A percentile compares a stretch with the other conserved stretches of the same genome.
Conservation (phyloP, 768 basidiomycete species). For the Mycena floridula region DNA sequence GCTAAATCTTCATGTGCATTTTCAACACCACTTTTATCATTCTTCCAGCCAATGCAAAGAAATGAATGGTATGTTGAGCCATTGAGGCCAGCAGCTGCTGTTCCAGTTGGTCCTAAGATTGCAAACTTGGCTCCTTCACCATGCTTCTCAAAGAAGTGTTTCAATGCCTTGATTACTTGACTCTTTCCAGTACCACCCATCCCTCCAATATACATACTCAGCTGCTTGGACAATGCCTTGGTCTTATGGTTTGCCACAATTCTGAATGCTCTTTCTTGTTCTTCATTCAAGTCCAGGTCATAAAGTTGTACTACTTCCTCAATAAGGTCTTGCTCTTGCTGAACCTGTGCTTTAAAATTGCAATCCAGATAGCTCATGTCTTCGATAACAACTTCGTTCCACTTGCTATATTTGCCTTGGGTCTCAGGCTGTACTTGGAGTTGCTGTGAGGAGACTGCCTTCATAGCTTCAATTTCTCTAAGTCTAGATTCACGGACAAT, state of each 20-base stretch:
- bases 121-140: conserved; percentile 4
- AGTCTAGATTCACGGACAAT: no score
- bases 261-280: conserved; percentile 10
- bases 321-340: background rate
- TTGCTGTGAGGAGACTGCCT: background rate
- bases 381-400: background rate
- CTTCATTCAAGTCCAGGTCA: conserved; percentile 3
- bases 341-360: background rate
- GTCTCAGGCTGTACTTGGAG: background rate
- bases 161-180: background rate
- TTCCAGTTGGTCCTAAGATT: conserved; percentile 12
- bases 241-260: conserved; percentile 8
- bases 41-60: conserved; percentile 10
- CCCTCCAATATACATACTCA: conserved; percentile 10
- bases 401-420: background rate
- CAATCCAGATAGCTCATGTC: background rate
- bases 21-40: conserved; percentile 1
- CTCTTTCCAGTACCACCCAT: background rate
- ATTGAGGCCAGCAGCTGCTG: conserved; percentile 13
- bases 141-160: conserved; percentile 2
- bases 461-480: background rate
- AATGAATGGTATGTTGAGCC: conserved; percentile 22
- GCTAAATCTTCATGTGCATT: conserved; percentile 4
- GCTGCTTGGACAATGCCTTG: background rate
- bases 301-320: background rate